A percentile compares a stretch with the other conserved stretches of the same genome.
Conservation (phyloP, 352 stramenopile genomes). For the Pythium monospermum region DNA sequence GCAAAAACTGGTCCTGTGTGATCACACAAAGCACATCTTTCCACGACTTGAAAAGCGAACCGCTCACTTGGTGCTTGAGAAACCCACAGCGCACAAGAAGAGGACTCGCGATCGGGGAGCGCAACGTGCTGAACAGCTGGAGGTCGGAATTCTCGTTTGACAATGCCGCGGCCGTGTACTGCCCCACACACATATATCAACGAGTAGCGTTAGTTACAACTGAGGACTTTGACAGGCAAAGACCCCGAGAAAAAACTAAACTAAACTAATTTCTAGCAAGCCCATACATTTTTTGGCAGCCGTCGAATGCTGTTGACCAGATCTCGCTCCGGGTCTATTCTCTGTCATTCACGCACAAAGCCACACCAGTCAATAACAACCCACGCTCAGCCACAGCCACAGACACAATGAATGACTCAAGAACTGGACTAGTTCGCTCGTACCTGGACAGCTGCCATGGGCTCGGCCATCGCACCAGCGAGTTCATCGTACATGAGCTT, state of each 20-base stretch:
- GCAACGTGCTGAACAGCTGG: slow-evolving; percentile 56
- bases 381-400: not conserved
- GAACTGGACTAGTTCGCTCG: no score
- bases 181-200: not conserved
- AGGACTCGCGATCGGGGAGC: slow-evolving; percentile 63
- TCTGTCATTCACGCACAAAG: slow-evolving; percentile 32
- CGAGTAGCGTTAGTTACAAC: not conserved
- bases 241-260: no score
- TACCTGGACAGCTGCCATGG: slow-evolving; percentile 60
- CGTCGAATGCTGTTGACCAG: slow-evolving; percentile 67
- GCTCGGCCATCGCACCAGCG: slow-evolving; percentile 55
- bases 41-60: slow-evolving; percentile 69
- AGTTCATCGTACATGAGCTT: slow-evolving; percentile 75
- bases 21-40: slow-evolving; percentile 75
- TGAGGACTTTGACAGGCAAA: not conserved
- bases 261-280: no score
- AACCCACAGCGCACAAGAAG: slow-evolving; percentile 71
- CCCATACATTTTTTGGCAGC: slow-evolving; percentile 80
- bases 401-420: no score
- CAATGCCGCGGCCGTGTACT: slow-evolving; percentile 71
- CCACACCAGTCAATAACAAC: not conserved
- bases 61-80: slow-evolving; percentile 67
- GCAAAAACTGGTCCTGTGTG: slow-evolving; percentile 67
- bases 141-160: slow-evolving; percentile 50
- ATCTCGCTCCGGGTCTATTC: slow-evolving; percentile 74